Evolutionary conservation across 1,284 basidiomycete species (phyloP).

Genomic region (Schizophyllum amplum): DNA sequence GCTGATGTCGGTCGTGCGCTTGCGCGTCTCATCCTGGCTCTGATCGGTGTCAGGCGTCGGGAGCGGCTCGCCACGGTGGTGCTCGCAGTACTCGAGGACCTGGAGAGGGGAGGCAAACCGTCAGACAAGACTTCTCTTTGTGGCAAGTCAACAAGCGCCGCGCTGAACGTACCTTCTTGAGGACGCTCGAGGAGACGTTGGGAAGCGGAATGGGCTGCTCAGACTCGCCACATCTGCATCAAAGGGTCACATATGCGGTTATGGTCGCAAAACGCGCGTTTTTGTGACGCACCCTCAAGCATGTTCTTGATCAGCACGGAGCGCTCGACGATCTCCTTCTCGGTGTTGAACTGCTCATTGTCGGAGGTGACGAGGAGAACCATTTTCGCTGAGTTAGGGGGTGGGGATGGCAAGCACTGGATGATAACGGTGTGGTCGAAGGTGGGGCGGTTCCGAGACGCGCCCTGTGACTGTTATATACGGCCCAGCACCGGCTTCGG

Average conservation of each 20-base stretch:
- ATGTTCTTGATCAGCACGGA: slow-evolving; percentile 98
- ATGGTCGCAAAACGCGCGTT: slow-evolving; percentile 6
- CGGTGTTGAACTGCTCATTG: slow-evolving; percentile 91
- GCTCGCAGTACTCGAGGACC: slow-evolving; percentile 99
- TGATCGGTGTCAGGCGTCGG: slow-evolving; percentile 80
- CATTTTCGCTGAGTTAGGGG: slow-evolving; percentile 36
- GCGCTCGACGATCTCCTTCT: slow-evolving; percentile 92
- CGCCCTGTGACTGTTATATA: background rate
- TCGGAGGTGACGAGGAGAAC: slow-evolving; percentile 87
- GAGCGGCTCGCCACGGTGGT: slow-evolving; percentile 94
- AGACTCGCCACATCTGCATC: slow-evolving; percentile 83
- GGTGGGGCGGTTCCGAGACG: background rate
- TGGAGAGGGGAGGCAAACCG: slow-evolving; percentile 22
- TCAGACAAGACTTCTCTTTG: background rate
- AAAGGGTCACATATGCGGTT: slow-evolving; percentile 12
- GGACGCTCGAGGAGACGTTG: slow-evolving; percentile 92
- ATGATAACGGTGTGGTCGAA: background rate
- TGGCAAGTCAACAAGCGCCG: background rate
- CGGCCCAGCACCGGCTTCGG: too few relatives aligned
- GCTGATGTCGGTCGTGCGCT: slow-evolving; percentile 94
- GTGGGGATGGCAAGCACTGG: background rate
- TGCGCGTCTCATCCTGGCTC: slow-evolving; percentile 88
- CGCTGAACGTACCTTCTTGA: slow-evolving; percentile 74
- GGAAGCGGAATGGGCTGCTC: slow-evolving; percentile 94
- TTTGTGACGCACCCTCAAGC: slow-evolving; percentile 79